Evolutionary conservation across 1,139 yeast species (phyloP).

Genomic region (Lodderomyces oxycetoniae): DNA sequence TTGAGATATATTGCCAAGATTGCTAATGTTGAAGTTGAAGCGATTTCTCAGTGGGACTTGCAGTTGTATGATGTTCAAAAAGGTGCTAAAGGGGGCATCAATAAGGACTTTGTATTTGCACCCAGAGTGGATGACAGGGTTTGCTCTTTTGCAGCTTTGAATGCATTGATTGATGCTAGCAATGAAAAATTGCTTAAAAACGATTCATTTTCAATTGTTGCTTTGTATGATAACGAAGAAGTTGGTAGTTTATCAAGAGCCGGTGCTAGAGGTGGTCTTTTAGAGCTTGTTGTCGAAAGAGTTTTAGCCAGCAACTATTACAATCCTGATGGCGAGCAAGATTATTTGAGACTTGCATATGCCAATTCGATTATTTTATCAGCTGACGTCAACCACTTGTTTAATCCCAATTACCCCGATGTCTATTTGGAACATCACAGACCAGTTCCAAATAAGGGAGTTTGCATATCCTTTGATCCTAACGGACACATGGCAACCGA

Average conservation of each 20-base stretch:
- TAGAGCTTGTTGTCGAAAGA: conserved; percentile 34
- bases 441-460: conserved; percentile 42
- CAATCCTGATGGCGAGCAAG: conserved; percentile 21
- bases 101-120: conserved; percentile 38
- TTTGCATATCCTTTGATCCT: conserved; percentile 37
- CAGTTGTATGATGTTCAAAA: conserved; percentile 41
- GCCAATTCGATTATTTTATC: conserved; percentile 39
- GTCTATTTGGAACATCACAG: conserved; percentile 36
- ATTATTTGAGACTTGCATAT: conserved; percentile 21
- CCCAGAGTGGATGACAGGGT: conserved; percentile 45
- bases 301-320: conserved; percentile 24
- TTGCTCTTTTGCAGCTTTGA: conserved; percentile 39
- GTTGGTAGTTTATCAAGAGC: conserved; percentile 41
- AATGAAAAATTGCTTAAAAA: conserved; percentile 17
- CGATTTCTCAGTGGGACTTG: conserved; percentile 34
- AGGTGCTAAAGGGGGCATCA: conserved; percentile 39
- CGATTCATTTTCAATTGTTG: conserved; percentile 34
- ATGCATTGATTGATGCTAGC: conserved; percentile 28
- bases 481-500: conserved; percentile 45
- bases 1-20: conserved; percentile 33
- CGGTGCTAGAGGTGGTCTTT: conserved; percentile 38
- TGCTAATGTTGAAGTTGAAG: conserved; percentile 22
- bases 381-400: conserved; percentile 45
- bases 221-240: conserved; percentile 43
- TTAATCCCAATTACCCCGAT: conserved; percentile 40